Conservation (phyloP, 352 stramenopile genomes). For the Pythium aquatile region DNA sequence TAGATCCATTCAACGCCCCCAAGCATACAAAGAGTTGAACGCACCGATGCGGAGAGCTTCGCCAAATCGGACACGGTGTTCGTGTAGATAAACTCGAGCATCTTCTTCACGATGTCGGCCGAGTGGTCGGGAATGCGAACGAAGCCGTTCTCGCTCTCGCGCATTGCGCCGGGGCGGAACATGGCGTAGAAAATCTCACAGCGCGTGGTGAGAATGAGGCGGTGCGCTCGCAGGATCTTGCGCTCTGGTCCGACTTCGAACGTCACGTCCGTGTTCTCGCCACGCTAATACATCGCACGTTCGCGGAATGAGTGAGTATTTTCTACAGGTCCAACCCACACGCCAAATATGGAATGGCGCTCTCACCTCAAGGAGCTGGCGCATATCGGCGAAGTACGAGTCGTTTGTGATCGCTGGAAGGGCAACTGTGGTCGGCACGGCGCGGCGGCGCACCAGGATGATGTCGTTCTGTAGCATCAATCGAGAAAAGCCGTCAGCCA, state of each 20-base stretch:
- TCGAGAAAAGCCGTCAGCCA: constrained; percentile 10
- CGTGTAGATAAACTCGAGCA: constrained; percentile 93
- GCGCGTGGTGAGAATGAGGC: constrained; percentile 73
- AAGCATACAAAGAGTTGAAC: constrained; percentile 8
- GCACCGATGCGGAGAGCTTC: constrained; percentile 71
- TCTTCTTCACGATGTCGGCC: constrained; percentile 84
- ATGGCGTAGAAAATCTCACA: constrained; percentile 91
- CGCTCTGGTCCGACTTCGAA: constrained; percentile 68
- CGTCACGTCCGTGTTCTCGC: constrained; percentile 62
- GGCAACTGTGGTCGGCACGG: constrained; percentile 34
- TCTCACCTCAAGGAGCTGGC: constrained; percentile 59
- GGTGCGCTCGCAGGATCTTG: constrained; percentile 63
- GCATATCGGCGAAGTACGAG: constrained; percentile 75
- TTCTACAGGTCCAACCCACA: not conserved
- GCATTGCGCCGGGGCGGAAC: constrained; percentile 84
- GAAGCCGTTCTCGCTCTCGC: constrained; percentile 78
- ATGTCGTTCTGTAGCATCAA: constrained; percentile 68
- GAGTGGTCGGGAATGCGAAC: constrained; percentile 82
- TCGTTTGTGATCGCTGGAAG: constrained; percentile 63
- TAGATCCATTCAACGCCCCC: too few relatives aligned
- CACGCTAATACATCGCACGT: constrained; percentile 34
- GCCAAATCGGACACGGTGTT: constrained; percentile 81
- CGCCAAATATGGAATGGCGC: not conserved
- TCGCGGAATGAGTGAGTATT: not conserved
- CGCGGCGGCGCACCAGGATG: constrained; percentile 72